Evolutionary conservation across 768 basidiomycete genomes (phyloP).

Genomic region (Piloderma croceum): DNA sequence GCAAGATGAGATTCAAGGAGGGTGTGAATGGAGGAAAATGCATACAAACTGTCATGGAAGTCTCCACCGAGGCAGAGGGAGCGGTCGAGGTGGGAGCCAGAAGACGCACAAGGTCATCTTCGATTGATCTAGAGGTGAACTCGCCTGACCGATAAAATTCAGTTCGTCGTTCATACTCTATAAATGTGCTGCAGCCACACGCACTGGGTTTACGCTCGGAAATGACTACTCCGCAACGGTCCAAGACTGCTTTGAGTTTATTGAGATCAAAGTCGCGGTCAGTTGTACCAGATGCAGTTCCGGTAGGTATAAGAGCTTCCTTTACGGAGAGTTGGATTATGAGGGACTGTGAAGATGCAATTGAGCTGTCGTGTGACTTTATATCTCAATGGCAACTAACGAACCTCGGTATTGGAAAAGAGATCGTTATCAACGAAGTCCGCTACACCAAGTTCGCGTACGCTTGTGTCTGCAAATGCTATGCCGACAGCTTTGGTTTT

Average conservation of each 20-base stretch:
- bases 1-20: slow-evolving; percentile 1
- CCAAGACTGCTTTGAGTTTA: slow-evolving; percentile 81
- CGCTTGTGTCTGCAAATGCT: slow-evolving; percentile 88
- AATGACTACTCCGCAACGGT: slow-evolving; percentile 84
- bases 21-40: not conserved
- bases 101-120: slow-evolving; percentile 73
- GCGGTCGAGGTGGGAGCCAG: slow-evolving; percentile 40
- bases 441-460: slow-evolving; percentile 78
- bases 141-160: slow-evolving; percentile 65
- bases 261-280: slow-evolving; percentile 84
- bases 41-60: slow-evolving; percentile 47
- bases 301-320: slow-evolving; percentile 80
- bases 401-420: slow-evolving; percentile 91
- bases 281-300: slow-evolving; percentile 64
- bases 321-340: slow-evolving; percentile 97
- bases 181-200: too few species aligned
- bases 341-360: slow-evolving; percentile 55
- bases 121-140: slow-evolving; percentile 73
- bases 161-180: too few species aligned
- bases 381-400: slow-evolving; percentile 9
- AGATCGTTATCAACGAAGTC: slow-evolving; percentile 94
- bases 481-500: slow-evolving; percentile 75
- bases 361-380: not conserved
- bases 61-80: slow-evolving; percentile 40
- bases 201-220: slow-evolving; percentile 85